These are phyloP conservation scores for Hyaloscypha finlandica DNA, from an alignment of 495 filamentous ascomycete genomes.

Conservation along the genomic window DNA sequence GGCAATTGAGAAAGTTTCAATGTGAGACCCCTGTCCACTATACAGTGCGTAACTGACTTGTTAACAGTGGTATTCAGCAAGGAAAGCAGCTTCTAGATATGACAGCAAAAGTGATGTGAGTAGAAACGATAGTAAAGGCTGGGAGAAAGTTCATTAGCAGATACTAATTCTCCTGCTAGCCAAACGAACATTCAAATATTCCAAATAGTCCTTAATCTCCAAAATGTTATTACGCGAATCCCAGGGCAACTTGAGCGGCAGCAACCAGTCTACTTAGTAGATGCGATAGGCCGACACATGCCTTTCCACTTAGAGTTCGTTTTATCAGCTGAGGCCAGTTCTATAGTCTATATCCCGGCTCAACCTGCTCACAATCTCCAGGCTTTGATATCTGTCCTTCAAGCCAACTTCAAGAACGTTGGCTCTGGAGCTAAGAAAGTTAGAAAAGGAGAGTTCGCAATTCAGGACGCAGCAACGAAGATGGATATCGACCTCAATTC, in stretches of 20 bases:
- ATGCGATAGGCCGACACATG: constrained; percentile 31
- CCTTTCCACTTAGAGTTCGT: constrained; percentile 38
- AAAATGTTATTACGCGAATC: constrained; percentile 29
- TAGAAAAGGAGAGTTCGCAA: constrained; percentile 29
- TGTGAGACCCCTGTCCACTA: not conserved
- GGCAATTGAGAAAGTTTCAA: constrained; percentile 20
- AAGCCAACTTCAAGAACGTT: constrained; percentile 25
- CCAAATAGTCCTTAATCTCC: constrained; percentile 32
- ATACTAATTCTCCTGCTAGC: not conserved
- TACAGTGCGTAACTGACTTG: too few species aligned
- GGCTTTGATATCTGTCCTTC: constrained; percentile 28
- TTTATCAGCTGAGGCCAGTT: constrained; percentile 26
- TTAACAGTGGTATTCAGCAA: too few species aligned
- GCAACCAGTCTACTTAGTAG: constrained; percentile 37
- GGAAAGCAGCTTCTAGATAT: too few species aligned
- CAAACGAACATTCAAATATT: constrained; percentile 34
- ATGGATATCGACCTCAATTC: constrained; percentile 28
- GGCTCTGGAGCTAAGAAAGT: constrained; percentile 29
- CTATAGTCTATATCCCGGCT: not conserved
- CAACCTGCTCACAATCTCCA: not conserved
- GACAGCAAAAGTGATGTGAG: too few species aligned
- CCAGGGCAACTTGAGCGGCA: constrained; percentile 36
- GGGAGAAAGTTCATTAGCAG: too few species aligned
- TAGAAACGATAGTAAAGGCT: too few species aligned
- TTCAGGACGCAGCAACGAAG: constrained; percentile 31